Conservation (phyloP, 306 rosid species). For the Biancaea sappan region DNA sequence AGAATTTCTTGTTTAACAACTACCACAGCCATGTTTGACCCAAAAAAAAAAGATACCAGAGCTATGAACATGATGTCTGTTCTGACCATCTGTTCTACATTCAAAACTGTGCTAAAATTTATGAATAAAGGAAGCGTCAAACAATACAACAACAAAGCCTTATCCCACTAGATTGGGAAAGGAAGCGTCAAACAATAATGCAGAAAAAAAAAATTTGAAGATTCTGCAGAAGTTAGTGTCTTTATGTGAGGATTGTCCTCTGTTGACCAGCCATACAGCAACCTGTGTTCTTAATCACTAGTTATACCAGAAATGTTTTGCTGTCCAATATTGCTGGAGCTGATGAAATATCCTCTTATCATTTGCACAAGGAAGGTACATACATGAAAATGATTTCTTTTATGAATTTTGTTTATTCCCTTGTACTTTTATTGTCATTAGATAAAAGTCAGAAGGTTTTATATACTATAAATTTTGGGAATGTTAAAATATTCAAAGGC, state of each 20-base stretch:
- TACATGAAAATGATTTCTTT: background rate
- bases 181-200: too few species aligned
- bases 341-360: conserved; percentile 89
- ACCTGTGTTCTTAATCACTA: too few species aligned
- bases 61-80: conserved; percentile 31
- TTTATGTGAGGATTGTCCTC: conserved; percentile 38
- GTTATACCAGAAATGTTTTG: conserved; percentile 86
- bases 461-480: conserved; percentile 7
- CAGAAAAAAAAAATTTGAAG: too few species aligned
- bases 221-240: conserved; percentile 46
- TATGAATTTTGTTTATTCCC: background rate
- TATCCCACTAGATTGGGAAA: too few species aligned
- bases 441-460: background rate
- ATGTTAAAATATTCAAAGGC: background rate
- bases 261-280: conserved; percentile 43
- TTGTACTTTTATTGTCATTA: background rate
- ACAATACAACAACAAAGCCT: too few species aligned
- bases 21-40: too few species aligned
- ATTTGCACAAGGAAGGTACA: conserved; percentile 89
- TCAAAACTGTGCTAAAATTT: too few species aligned
- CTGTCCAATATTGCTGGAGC: conserved; percentile 85
- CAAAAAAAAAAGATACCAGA: too few species aligned
- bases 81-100: conserved; percentile 44
- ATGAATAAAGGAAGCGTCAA: too few species aligned
- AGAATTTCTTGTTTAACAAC: too few species aligned